phyloP scores from a whole-genome alignment of 352 stramenopile species.

The Achlya hypogyna region DNA sequence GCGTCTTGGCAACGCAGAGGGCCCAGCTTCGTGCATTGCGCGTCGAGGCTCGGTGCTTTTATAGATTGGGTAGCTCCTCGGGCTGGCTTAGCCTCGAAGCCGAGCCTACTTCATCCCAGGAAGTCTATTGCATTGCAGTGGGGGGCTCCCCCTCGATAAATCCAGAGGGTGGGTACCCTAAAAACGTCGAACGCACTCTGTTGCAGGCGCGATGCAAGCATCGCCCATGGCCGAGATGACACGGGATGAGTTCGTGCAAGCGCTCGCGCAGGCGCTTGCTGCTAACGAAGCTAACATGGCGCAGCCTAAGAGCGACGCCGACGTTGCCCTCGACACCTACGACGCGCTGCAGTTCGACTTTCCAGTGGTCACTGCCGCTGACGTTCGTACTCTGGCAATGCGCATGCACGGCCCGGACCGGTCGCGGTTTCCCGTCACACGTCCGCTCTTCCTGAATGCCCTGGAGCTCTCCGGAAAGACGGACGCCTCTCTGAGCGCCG shows the following conservation, averaged over 20 bases:
- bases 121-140: too few relatives aligned
- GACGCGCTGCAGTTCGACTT: slow-evolving; percentile 18
- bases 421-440: neutral
- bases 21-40: too few relatives aligned
- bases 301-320: neutral
- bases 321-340: neutral
- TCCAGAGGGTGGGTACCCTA: too few relatives aligned
- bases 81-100: too few relatives aligned
- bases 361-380: neutral
- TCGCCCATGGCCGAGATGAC: neutral
- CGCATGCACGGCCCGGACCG: neutral
- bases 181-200: too few relatives aligned
- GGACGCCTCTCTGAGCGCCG: neutral
- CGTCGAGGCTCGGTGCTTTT: too few relatives aligned
- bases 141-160: too few relatives aligned
- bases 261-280: slow-evolving; percentile 10
- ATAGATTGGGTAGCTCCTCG: too few relatives aligned
- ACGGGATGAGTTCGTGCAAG: slow-evolving; percentile 11
- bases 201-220: neutral
- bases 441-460: slow-evolving; percentile 8
- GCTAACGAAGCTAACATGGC: neutral
- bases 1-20: too few relatives aligned
- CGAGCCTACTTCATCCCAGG: too few relatives aligned
- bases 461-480: slow-evolving; percentile 5
- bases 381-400: neutral